Percentiles rank a stretch among this genome's conserved stretches.
Conservation (phyloP, 441 rosid species). For the Rhodomyrtus psidioides region DNA sequence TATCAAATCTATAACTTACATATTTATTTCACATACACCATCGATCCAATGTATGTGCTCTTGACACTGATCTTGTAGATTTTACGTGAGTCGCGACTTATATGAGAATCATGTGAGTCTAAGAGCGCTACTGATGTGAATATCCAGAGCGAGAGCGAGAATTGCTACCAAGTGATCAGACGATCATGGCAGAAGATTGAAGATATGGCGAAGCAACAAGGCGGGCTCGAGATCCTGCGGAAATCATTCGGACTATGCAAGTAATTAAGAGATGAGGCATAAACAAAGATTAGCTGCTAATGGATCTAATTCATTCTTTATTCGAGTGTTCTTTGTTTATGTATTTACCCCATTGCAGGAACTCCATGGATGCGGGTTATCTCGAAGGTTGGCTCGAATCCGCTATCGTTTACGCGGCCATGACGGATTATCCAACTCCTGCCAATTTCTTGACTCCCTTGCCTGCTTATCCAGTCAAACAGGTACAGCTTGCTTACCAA, state of each 20-base stretch:
- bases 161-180: slow-evolving; percentile 49
- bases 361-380: slow-evolving; percentile 7
- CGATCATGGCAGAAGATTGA: slow-evolving; percentile 40
- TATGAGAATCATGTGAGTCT: not conserved
- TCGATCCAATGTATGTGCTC: not conserved
- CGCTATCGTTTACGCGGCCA: slow-evolving; percentile 47
- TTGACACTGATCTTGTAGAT: not conserved
- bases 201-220: slow-evolving; percentile 6
- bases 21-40: not conserved
- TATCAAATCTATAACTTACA: too few species aligned
- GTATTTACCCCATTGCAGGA: slow-evolving; percentile 14
- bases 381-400: slow-evolving; percentile 24
- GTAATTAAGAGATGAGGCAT: slow-evolving; percentile 16
- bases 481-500: slow-evolving; percentile 18
- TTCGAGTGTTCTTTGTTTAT: not conserved
- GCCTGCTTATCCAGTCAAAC: slow-evolving; percentile 50
- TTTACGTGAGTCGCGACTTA: not conserved
- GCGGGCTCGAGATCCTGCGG: slow-evolving; percentile 31
- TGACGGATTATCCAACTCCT: slow-evolving; percentile 66
- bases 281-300: not conserved
- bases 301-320: not conserved
- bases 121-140: not conserved
- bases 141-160: slow-evolving; percentile 39
- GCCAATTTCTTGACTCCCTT: slow-evolving; percentile 41
- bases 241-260: slow-evolving; percentile 46